A percentile compares a stretch with the other conserved stretches of the same genome.
Conservation (phyloP, 2,329 filamentous ascomycete genomes). For the Talaromyces pinophilus region DNA sequence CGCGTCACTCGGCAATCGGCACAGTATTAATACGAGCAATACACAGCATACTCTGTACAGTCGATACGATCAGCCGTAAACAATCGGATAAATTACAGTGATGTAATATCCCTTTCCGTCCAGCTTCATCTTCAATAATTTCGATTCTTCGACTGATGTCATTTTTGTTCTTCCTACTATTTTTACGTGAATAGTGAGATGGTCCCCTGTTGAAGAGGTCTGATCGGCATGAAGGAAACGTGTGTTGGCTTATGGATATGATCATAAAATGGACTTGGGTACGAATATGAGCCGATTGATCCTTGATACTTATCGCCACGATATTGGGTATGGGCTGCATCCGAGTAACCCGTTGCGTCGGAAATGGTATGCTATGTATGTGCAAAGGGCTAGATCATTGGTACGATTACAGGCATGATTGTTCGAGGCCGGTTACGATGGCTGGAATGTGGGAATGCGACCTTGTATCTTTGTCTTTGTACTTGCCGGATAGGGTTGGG, state of each 20-base stretch:
- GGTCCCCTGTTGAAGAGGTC: background rate
- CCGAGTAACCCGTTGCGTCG: background rate
- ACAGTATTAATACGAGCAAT: background rate
- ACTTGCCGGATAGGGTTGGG: conserved; percentile 9
- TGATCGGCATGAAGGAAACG: background rate
- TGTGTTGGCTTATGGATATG: background rate
- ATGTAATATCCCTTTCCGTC: background rate
- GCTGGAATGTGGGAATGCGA: conserved; percentile 7
- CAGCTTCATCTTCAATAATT: background rate
- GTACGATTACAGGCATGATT: background rate
- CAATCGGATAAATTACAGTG: background rate
- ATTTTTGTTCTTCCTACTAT: background rate
- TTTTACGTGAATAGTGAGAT: background rate
- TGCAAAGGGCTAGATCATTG: background rate
- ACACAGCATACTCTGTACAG: background rate
- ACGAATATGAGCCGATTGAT: background rate
- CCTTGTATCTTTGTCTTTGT: background rate
- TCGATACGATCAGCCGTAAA: background rate
- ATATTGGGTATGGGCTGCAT: background rate
- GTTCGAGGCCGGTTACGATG: background rate
- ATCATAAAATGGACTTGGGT: background rate
- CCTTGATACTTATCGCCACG: background rate
- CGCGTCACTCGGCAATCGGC: conserved; percentile 4
- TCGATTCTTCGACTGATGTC: background rate
- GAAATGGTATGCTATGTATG: background rate